These are phyloP conservation scores for Austroboletus novae-zelandiae DNA, from an alignment of 1,284 basidiomycete species.

Conservation along the genomic window DNA sequence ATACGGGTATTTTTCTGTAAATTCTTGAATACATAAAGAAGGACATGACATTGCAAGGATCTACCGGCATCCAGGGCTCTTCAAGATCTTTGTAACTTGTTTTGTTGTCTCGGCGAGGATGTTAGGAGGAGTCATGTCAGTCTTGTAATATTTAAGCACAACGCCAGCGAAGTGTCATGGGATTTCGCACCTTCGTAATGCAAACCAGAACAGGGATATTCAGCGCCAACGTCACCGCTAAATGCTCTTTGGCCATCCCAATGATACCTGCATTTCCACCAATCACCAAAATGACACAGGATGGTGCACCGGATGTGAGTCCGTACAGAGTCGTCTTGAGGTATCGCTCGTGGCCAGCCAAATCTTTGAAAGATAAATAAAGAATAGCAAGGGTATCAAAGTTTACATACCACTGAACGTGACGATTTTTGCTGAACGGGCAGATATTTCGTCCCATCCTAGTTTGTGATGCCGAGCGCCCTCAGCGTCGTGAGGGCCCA, in stretches of 20 bases:
- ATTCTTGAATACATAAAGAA: slow-evolving; percentile 1
- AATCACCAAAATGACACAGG: slow-evolving; percentile 94
- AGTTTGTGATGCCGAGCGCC: slow-evolving; percentile 79
- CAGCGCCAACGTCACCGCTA: slow-evolving; percentile 91
- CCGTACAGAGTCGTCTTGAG: slow-evolving; percentile 95
- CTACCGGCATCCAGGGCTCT: slow-evolving; percentile 89
- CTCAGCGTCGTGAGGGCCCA: slow-evolving; percentile 56
- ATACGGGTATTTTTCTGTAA: slow-evolving; percentile 70
- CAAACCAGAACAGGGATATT: slow-evolving; percentile 93
- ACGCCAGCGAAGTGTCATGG: neutral
- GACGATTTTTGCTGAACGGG: slow-evolving; percentile 88
- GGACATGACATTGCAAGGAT: slow-evolving; percentile 7
- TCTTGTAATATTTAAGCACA: slow-evolving; percentile 38
- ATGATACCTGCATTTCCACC: slow-evolving; percentile 95
- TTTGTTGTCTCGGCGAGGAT: slow-evolving; percentile 88
- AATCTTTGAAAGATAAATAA: slow-evolving; percentile 46
- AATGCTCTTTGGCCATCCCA: slow-evolving; percentile 97
- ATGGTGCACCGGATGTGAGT: slow-evolving; percentile 90
- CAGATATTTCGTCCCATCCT: slow-evolving; percentile 95
- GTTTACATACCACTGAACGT: slow-evolving; percentile 77
- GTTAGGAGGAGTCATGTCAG: slow-evolving; percentile 97
- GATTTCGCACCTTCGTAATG: slow-evolving; percentile 77
- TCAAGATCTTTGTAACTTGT: slow-evolving; percentile 91
- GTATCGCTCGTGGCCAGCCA: slow-evolving; percentile 90
- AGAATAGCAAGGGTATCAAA: slow-evolving; percentile 1